These are phyloP conservation scores for Aspergillus bertholletiae DNA, from an alignment of 495 filamentous ascomycete genomes.

Conservation along the genomic window DNA sequence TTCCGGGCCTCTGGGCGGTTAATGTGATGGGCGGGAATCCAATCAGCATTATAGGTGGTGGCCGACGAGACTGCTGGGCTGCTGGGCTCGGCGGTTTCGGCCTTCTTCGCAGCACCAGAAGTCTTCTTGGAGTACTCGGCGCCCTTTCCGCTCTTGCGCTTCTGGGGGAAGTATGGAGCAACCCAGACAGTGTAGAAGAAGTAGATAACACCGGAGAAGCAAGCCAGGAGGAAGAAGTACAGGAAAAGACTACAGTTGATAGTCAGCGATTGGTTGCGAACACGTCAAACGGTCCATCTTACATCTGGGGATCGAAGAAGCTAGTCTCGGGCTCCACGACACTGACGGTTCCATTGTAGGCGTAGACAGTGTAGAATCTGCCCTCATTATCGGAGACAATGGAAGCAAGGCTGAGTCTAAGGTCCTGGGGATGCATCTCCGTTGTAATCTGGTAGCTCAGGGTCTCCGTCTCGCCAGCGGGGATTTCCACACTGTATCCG, in stretches of 20 bases:
- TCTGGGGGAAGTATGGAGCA: slow-evolving; percentile 92
- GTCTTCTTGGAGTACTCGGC: slow-evolving; percentile 56
- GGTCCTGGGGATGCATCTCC: slow-evolving; percentile 90
- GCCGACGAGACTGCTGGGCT: slow-evolving; percentile 64
- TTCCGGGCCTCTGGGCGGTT: slow-evolving; percentile 79
- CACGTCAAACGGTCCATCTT: slow-evolving; percentile 28
- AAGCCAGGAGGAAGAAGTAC: slow-evolving; percentile 82
- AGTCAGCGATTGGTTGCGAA: neutral
- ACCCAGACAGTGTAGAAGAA: slow-evolving; percentile 99
- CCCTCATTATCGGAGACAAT: slow-evolving; percentile 63
- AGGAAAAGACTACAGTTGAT: slow-evolving; percentile 74
- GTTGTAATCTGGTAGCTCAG: slow-evolving; percentile 81
- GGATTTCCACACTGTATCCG: slow-evolving; percentile 70
- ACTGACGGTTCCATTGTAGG: slow-evolving; percentile 83
- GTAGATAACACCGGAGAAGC: slow-evolving; percentile 77
- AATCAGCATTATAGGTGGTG: slow-evolving; percentile 88
- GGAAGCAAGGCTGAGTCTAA: slow-evolving; percentile 74
- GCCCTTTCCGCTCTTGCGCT: slow-evolving; percentile 64
- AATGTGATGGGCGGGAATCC: slow-evolving; percentile 91
- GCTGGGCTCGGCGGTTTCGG: slow-evolving; percentile 61
- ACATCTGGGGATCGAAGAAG: slow-evolving; percentile 97
- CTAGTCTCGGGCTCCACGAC: slow-evolving; percentile 90
- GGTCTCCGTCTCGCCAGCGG: slow-evolving; percentile 70
- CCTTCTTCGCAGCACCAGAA: slow-evolving; percentile 59
- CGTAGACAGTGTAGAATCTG: slow-evolving; percentile 68